Conservation (phyloP, 192 early-diverging fungal genomes). For the Coemansia sp. region DNA sequence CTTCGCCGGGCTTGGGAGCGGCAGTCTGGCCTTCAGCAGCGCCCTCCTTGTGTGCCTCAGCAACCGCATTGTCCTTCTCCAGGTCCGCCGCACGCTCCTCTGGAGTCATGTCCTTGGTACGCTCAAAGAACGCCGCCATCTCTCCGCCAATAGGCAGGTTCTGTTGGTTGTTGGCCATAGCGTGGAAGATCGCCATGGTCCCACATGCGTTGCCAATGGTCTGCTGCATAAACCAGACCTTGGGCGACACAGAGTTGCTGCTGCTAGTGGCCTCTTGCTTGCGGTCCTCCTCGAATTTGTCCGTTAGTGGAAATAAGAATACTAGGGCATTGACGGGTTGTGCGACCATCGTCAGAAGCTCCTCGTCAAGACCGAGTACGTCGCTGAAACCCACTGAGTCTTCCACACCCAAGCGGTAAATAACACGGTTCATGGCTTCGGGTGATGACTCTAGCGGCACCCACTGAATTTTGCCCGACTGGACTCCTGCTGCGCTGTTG, state of each 20-base stretch:
- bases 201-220: conserved; percentile 94
- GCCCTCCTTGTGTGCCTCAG: conserved; percentile 58
- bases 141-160: conserved; percentile 47
- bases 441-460: conserved; percentile 90
- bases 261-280: conserved; percentile 58
- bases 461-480: conserved; percentile 61
- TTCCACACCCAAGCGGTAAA: conserved; percentile 71
- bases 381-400: conserved; percentile 71
- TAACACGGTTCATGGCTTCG: conserved; percentile 69
- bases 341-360: conserved; percentile 78
- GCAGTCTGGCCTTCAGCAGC: conserved; percentile 69
- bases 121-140: conserved; percentile 67
- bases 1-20: conserved; percentile 71
- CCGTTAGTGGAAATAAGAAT: conserved; percentile 83
- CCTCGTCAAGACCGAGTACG: conserved; percentile 83
- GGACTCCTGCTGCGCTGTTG: conserved; percentile 1
- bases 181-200: conserved; percentile 91
- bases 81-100: conserved; percentile 74
- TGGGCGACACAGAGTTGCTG: conserved; percentile 20
- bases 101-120: conserved; percentile 64
- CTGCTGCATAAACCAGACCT: conserved; percentile 81
- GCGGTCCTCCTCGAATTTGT: conserved; percentile 61
- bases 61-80: conserved; percentile 64
- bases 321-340: conserved; percentile 84
- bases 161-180: conserved; percentile 76